A percentile compares a stretch with the other conserved stretches of the same genome.
Conservation (phyloP, 2,329 filamentous ascomycete genomes). For the Arthrinium phaeospermum region DNA sequence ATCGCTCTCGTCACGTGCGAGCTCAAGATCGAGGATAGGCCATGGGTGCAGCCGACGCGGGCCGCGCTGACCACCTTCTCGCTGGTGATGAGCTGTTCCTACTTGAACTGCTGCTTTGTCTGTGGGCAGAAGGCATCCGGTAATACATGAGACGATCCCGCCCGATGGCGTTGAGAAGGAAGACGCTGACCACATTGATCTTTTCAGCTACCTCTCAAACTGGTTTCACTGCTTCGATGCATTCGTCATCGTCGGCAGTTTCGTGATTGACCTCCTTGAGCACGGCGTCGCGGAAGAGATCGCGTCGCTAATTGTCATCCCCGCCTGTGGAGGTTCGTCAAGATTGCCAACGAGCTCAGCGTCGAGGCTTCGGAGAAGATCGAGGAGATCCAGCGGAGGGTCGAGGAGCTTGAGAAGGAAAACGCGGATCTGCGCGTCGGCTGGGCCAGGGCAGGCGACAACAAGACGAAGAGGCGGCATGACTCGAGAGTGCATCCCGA, state of each 20-base stretch:
- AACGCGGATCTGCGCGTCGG: constrained; percentile 42
- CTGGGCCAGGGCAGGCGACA: constrained; percentile 17
- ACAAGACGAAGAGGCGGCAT: constrained; percentile 16
- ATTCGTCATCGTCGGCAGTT: constrained; percentile 64
- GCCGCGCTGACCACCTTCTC: constrained; percentile 55
- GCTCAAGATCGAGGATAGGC: constrained; percentile 43
- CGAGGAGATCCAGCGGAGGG: constrained; percentile 58
- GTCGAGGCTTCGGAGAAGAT: constrained; percentile 67
- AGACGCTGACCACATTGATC: neutral
- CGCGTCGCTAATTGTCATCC: constrained; percentile 68
- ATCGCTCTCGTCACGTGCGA: constrained; percentile 56
- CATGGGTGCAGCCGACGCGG: constrained; percentile 47
- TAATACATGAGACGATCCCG: constrained; percentile 43
- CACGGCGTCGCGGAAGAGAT: constrained; percentile 67
- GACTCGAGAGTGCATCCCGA: constrained; percentile 10
- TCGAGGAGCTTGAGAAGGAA: constrained; percentile 58
- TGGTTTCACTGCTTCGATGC: constrained; percentile 71
- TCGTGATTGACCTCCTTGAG: constrained; percentile 65
- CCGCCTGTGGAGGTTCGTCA: constrained; percentile 71
- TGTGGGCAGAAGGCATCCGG: constrained; percentile 67
- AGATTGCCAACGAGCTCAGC: constrained; percentile 72
- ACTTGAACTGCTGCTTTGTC: constrained; percentile 61
- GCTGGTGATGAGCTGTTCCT: constrained; percentile 69
- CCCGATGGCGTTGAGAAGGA: neutral
- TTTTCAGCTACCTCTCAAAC: constrained; percentile 57